Base-by-base conservation (phyloP, 352 stramenopile species). In the Globisporangium sylvaticum region DNA sequence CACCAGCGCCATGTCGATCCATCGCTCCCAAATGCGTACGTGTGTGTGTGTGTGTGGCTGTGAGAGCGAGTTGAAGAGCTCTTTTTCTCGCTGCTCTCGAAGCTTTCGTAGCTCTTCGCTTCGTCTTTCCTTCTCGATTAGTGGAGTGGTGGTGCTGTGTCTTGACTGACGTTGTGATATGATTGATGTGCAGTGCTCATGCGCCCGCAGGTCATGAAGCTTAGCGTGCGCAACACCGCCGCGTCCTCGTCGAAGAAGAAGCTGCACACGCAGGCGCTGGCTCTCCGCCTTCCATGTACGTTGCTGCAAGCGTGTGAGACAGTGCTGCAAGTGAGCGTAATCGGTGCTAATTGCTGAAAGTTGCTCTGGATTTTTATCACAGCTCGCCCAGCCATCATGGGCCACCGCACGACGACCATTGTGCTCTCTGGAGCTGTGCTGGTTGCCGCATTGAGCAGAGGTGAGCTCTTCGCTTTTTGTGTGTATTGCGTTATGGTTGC, bases 341-440 rank as follows among this genome's bases (percentile, higher is more conserved):
- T 58, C 46, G 7, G 12, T 31, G 39, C 57, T 59, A 6, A 22
- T 22, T 50, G 34, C 6, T 55, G 53, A 29, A 32, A 58, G 46
- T 27, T 37, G 27, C 5, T 22, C 42, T 44, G 54, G n/a, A 60
- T 12, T 27, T 44, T 27, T 24, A 4, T 44, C 20, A 15, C 29
- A 72, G 67, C 67, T n/a, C 67, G 54, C 3, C 50, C 67, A 50
- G 57, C 57, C 27, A 65, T 65, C 57, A 65, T 65, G 46, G 56
- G 31, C 24, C 58, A 71, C 52, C 37, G 57, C 4, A 64, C 52
- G 1, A 29, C 54, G 29, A 66, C 42, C 5, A 62, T 71, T 34
- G 67, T 85, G 29, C 68, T 81, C 12, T 69, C 82, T 1, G 84
- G 84, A 53, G 80, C 77, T n/a, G 58, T 86, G 3, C 62, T 82